Evolutionary conservation across 495 filamentous ascomycete genomes (phyloP).

Genomic region (Cryomyces antarcticus): DNA sequence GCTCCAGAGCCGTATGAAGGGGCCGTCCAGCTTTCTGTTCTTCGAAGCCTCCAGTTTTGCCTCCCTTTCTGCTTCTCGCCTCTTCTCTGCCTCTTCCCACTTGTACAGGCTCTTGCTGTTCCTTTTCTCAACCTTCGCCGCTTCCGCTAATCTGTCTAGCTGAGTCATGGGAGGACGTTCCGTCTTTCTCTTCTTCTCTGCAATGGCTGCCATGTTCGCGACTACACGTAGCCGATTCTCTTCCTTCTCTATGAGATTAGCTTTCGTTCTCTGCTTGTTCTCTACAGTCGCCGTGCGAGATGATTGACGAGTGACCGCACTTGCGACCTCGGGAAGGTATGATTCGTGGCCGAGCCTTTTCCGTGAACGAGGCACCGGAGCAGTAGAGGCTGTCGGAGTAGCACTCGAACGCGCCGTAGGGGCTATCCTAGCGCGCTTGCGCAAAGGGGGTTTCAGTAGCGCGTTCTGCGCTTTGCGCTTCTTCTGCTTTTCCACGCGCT

Average conservation of each 20-base stretch:
- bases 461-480: slow-evolving; percentile 55
- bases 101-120: slow-evolving; percentile 83
- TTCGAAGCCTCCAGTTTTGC: slow-evolving; percentile 34
- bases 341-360: slow-evolving; percentile 87
- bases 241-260: slow-evolving; percentile 67
- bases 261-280: slow-evolving; percentile 66
- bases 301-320: slow-evolving; percentile 64
- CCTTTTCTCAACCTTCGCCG: slow-evolving; percentile 57
- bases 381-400: slow-evolving; percentile 16
- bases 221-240: slow-evolving; percentile 57
- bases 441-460: slow-evolving; percentile 25
- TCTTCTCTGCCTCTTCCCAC: slow-evolving; percentile 84
- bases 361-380: slow-evolving; percentile 33
- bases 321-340: slow-evolving; percentile 64
- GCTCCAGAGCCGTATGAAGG: slow-evolving; percentile 86
- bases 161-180: slow-evolving; percentile 70
- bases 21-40: slow-evolving; percentile 68
- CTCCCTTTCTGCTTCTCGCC: slow-evolving; percentile 59
- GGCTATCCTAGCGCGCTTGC: slow-evolving; percentile 35
- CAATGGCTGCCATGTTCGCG: slow-evolving; percentile 72
- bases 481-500: slow-evolving; percentile 27
- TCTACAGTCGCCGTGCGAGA: slow-evolving; percentile 63
- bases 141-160: slow-evolving; percentile 66
- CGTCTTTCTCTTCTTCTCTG: slow-evolving; percentile 53
- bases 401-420: slow-evolving; percentile 11